Base-by-base conservation (phyloP, 1,139 yeast species). In the Candida anutae region DNA sequence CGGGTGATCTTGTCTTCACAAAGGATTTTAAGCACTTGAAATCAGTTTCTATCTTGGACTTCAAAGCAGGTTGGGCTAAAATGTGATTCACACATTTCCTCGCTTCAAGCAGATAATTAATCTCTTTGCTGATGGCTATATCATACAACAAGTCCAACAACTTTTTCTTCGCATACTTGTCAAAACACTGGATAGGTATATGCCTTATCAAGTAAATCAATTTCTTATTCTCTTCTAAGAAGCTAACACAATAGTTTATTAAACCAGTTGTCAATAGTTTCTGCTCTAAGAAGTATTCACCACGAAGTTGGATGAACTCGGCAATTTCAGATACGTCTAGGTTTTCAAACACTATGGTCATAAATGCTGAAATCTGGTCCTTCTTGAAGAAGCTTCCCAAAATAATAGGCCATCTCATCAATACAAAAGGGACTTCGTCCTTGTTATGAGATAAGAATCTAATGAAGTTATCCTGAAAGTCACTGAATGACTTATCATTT, bases 401-500 rank as follows among this genome's bases (percentile, higher is more conserved):
- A 1, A 77, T 32, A 0, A 77, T 63, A 17, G 64, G 42, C 84
- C 84, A 79, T 45, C 84, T 69, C n/a, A 44, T 39, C 30, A 75
- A 58, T 1, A 66, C 34, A 4, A 46, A 36, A 2, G 37, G 27
- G 4, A 65, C 28, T 11, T 58, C 34, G 0, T 30, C 26, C 1
- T 32, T 4, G 22, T 28, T 32, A 25, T 24, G 34, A 17, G 26
- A 24, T 3, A 56, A 34, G 26, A 44, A 53, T 3, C 43, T 30
- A n/a, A 61, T 28, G 30, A 74, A 63, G 1, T 38, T 30, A 0
- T 33, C 27, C 10, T 49, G 44, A 10, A 41, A 29, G 2, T 31
- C 22, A 4, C 27, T 19, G 5, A 34, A 8, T 9, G 28, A 21
- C 5, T 27, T 32, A 5, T 55, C 53, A 19, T 50, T 45, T 3